Evolutionary conservation across 768 basidiomycete species (phyloP).

Genomic region (Suillus discolor): DNA sequence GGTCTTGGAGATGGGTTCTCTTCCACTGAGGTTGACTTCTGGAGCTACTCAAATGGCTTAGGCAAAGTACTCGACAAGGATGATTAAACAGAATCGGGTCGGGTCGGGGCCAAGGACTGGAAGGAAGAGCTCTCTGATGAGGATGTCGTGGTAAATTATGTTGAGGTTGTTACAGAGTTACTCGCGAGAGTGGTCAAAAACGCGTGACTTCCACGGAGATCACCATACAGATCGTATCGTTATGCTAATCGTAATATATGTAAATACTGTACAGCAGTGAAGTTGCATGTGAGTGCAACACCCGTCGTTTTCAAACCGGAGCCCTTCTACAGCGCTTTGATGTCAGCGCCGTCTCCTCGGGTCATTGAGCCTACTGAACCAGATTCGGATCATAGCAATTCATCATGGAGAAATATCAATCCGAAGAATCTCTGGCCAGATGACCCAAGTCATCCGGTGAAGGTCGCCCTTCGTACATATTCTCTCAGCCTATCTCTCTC

Average conservation of each 20-base stretch:
- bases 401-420: conserved; percentile 3
- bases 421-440: conserved; percentile 21
- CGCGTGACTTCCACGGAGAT: not conserved
- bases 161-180: not conserved
- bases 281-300: not conserved
- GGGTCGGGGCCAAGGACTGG: not conserved
- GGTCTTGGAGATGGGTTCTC: conserved; percentile 30
- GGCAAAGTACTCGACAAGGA: conserved; percentile 2
- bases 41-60: conserved; percentile 54
- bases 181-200: not conserved
- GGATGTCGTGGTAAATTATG: not conserved
- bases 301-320: not conserved
- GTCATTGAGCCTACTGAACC: not conserved
- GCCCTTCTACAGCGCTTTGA: not conserved
- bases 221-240: not conserved
- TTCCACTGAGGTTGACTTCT: conserved; percentile 59
- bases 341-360: conserved; percentile 7
- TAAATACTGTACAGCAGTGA: not conserved
- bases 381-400: conserved; percentile 11
- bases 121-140: not conserved
- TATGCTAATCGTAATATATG: not conserved
- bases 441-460: conserved; percentile 52
- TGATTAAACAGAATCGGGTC: not conserved
- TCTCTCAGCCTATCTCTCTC: conserved; percentile 63
- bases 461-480: conserved; percentile 69